These are phyloP conservation scores for Allium cepa DNA, from an alignment of 106 monocot species.

Conservation along the genomic window DNA sequence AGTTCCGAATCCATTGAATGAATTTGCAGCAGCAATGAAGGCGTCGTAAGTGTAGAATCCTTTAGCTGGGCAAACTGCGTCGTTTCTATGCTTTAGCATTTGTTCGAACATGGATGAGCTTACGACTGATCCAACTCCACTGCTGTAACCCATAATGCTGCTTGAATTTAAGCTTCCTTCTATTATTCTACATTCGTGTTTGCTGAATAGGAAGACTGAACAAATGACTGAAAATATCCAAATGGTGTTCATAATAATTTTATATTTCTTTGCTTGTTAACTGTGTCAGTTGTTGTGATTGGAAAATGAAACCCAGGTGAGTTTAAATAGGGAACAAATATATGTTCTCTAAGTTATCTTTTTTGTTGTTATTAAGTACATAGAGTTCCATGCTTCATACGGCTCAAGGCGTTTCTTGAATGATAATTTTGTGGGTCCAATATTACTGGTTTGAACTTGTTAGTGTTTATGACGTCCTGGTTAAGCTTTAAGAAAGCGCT, in stretches of 20 bases:
- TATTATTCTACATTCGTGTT: too few relatives aligned
- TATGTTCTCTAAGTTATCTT: too few relatives aligned
- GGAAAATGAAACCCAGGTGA: too few relatives aligned
- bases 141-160: background rate
- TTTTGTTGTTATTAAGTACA: too few relatives aligned
- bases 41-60: conserved; percentile 49
- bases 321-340: too few relatives aligned
- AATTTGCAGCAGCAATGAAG: conserved; percentile 36
- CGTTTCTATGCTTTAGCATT: conserved; percentile 51
- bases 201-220: background rate
- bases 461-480: too few relatives aligned
- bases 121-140: conserved; percentile 25
- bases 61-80: conserved; percentile 22
- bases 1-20: background rate
- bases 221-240: background rate
- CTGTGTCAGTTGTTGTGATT: too few relatives aligned
- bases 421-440: too few relatives aligned
- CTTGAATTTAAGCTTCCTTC: background rate
- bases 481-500: too few relatives aligned
- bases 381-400: too few relatives aligned
- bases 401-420: too few relatives aligned
- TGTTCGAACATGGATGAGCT: conserved; percentile 37
- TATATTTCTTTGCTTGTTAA: background rate
- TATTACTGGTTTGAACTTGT: too few relatives aligned
- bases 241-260: background rate